Conservation (phyloP, 2,329 filamentous ascomycete genomes). For the Calcarisporium arbuscula region DNA sequence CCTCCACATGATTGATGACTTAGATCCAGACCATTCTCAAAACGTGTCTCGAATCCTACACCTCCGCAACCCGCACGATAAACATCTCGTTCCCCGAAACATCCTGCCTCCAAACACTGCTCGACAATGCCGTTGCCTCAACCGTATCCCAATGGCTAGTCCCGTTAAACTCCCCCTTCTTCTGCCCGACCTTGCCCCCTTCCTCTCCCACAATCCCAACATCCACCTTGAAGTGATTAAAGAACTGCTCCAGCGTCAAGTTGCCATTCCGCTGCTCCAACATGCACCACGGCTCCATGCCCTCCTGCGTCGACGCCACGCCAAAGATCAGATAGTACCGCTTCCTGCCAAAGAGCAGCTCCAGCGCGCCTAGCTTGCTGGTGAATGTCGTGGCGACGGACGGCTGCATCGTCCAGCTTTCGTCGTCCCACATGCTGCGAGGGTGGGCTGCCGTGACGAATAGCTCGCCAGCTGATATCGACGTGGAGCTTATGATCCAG, state of each 20-base stretch:
- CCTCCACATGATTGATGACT: too few relatives aligned
- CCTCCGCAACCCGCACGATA: neutral
- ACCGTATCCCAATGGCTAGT: neutral
- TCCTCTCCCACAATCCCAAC: too few relatives aligned
- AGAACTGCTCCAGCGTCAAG: neutral
- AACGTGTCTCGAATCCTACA: too few relatives aligned
- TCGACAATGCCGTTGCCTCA: neutral
- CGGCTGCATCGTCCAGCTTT: neutral
- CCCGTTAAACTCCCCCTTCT: neutral
- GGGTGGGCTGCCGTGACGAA: neutral
- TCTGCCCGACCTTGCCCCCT: too few relatives aligned
- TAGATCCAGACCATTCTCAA: too few relatives aligned
- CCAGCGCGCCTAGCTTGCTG: neutral
- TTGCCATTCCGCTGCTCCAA: neutral
- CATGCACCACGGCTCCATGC: neutral
- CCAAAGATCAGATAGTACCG: neutral
- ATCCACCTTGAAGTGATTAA: neutral
- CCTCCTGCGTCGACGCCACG: neutral
- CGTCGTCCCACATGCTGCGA: neutral
- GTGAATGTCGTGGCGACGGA: neutral
- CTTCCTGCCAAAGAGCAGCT: neutral
- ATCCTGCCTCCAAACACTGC: neutral
- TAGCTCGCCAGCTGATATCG: neutral
- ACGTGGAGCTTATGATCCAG: neutral
- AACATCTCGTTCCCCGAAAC: conserved; percentile 4